Conservation (phyloP, 306 rosid genomes). For the Luffa acutangula region DNA sequence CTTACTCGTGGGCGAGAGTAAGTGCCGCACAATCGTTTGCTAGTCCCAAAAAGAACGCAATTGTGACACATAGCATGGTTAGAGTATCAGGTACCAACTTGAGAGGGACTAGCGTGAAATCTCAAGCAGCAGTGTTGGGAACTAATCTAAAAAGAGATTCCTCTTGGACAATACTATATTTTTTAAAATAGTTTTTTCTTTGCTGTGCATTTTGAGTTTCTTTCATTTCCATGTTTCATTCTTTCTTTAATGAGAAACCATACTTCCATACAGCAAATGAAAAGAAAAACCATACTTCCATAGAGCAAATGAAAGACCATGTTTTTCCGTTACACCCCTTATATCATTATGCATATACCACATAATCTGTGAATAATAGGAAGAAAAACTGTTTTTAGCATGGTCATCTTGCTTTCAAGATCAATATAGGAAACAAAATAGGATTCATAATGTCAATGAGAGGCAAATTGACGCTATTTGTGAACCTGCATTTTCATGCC, state of each 20-base stretch:
- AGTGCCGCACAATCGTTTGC: too few species aligned
- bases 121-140: not conserved
- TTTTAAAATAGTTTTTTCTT: not conserved
- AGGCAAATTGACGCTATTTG: not conserved
- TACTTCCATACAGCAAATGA: not conserved
- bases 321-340: not conserved
- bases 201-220: not conserved
- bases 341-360: not conserved
- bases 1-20: too few species aligned
- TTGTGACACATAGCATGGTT: not conserved
- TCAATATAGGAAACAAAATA: not conserved
- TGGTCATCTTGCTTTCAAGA: not conserved
- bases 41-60: too few species aligned
- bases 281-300: not conserved
- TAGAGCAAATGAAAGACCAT: not conserved
- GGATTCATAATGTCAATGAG: not conserved
- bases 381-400: not conserved
- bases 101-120: not conserved
- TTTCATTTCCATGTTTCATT: not conserved
- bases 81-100: not conserved
- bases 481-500: constrained; percentile 93
- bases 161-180: not conserved
- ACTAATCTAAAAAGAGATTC: not conserved
- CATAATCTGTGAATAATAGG: not conserved
- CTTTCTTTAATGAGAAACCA: not conserved